Percentiles rank a stretch among this genome's conserved stretches.
These are phyloP conservation scores for Cyberlindnera mycetangii DNA, from an alignment of 805 yeast genomes.

Conservation along the genomic window DNA sequence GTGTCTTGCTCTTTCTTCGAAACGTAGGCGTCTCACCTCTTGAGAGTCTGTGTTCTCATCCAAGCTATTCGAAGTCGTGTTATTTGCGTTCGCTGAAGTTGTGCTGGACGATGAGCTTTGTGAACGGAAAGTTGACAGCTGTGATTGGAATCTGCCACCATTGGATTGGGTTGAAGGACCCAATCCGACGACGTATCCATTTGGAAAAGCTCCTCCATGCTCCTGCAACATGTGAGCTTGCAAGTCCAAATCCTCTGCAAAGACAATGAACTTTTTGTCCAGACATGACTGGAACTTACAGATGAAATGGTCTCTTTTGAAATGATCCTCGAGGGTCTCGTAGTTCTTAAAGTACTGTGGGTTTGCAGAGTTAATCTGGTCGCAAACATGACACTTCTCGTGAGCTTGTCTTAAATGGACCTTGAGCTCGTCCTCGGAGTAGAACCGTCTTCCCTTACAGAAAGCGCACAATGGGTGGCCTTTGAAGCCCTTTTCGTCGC, in stretches of 20 bases:
- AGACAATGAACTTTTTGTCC: conserved; percentile 90
- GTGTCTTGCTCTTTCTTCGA: conserved; percentile 84
- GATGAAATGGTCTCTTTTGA: conserved; percentile 65
- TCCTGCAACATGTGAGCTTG: conserved; percentile 84
- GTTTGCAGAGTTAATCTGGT: conserved; percentile 52
- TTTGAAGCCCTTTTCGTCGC: conserved; percentile 73
- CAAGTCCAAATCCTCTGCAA: conserved; percentile 79
- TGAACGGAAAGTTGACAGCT: conserved; percentile 54
- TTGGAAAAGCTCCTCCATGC: conserved; percentile 61
- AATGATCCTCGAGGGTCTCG: conserved; percentile 71
- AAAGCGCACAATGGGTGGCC: conserved; percentile 91
- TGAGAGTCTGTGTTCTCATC: conserved; percentile 36
- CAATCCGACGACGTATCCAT: conserved; percentile 30
- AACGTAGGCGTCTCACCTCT: conserved; percentile 50
- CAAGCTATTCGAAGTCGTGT: conserved; percentile 8
- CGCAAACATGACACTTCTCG: conserved; percentile 90
- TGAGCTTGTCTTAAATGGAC: conserved; percentile 80
- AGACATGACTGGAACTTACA: conserved; percentile 77
- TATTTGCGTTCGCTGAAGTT: conserved; percentile 5
- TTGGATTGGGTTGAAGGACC: conserved; percentile 3
- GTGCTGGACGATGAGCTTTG: neutral
- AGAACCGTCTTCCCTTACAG: conserved; percentile 72
- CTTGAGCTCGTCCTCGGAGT: conserved; percentile 83
- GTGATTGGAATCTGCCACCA: conserved; percentile 44
- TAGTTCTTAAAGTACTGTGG: conserved; percentile 82